Conservation (phyloP, 306 rosid species). For the Cucumis cinereus region DNA sequence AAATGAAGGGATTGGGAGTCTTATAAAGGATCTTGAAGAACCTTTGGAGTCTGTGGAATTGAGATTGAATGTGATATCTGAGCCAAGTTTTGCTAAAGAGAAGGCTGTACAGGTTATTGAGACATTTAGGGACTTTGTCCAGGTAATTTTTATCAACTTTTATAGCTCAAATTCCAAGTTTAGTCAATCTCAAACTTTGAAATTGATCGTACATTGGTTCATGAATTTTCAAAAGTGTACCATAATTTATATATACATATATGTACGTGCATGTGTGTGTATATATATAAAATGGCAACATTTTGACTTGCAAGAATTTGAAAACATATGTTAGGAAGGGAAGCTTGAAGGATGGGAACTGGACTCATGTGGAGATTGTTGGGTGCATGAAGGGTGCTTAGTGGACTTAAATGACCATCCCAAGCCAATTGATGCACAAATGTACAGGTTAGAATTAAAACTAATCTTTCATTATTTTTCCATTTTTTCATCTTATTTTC, state of each 20-base stretch:
- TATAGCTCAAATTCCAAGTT: too few species aligned
- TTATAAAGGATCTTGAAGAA: slow-evolving; percentile 69
- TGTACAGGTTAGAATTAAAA: slow-evolving; percentile 47
- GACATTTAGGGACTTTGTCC: slow-evolving; percentile 44
- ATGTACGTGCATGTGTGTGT: too few species aligned
- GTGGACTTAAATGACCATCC: slow-evolving; percentile 54
- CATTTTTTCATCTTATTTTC: too few species aligned
- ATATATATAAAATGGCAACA: too few species aligned
- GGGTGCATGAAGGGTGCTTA: slow-evolving; percentile 93
- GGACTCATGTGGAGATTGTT: slow-evolving; percentile 82
- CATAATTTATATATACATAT: too few species aligned
- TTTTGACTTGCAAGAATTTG: background rate
- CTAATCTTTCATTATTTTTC: too few species aligned
- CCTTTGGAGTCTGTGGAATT: slow-evolving; percentile 55
- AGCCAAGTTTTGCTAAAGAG: slow-evolving; percentile 58
- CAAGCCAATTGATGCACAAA: slow-evolving; percentile 63
- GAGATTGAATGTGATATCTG: slow-evolving; percentile 57
- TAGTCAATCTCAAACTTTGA: too few species aligned
- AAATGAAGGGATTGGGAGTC: slow-evolving; percentile 70
- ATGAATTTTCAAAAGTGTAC: too few species aligned
- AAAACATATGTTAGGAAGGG: slow-evolving; percentile 39
- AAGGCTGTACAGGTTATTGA: slow-evolving; percentile 53
- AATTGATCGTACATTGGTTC: too few species aligned
- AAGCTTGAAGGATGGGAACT: slow-evolving; percentile 75
- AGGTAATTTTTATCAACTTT: slow-evolving; percentile 23